phyloP scores from a whole-genome alignment of 1,139 yeast genomes.

The Pichia sp. region DNA sequence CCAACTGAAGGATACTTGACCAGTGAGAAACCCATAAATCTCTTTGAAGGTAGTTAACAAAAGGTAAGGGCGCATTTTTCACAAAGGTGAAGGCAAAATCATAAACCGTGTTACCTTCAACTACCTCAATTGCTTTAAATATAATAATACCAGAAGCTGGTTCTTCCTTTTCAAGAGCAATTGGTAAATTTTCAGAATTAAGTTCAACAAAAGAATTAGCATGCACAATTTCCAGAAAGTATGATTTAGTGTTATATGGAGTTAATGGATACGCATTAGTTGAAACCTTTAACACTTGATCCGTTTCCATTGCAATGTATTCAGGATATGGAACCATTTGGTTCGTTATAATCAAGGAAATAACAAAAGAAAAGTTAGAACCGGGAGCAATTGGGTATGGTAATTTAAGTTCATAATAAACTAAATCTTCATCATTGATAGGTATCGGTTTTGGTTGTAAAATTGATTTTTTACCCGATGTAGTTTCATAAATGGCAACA shows the following conservation, averaged over 20 bases:
- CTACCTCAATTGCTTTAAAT: conserved; percentile 1
- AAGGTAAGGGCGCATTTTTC: conserved; percentile 61
- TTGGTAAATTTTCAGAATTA: conserved; percentile 3
- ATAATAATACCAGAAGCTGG: conserved; percentile 1
- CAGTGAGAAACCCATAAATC: conserved; percentile 82
- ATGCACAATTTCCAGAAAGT: conserved; percentile 47
- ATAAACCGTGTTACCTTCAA: conserved; percentile 41
- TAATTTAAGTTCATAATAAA: conserved; percentile 44
- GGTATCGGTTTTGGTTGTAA: conserved; percentile 33
- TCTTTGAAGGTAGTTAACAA: conserved; percentile 57
- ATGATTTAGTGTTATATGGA: conserved; percentile 54
- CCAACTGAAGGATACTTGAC: conserved; percentile 58
- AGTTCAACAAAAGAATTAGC: conserved; percentile 44
- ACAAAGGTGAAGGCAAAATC: conserved; percentile 56
- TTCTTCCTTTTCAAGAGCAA: conserved; percentile 3
- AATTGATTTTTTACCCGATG: conserved; percentile 28
- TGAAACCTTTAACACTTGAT: conserved; percentile 53
- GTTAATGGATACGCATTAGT: conserved; percentile 52
- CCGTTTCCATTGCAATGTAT: conserved; percentile 51
- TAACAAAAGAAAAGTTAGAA: conserved; percentile 42
- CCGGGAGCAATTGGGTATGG: conserved; percentile 68
- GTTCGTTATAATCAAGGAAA: conserved; percentile 50
- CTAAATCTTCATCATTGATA: conserved; percentile 31
- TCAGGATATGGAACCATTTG: conserved; percentile 58
- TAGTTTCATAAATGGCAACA: conserved; percentile 35